These are phyloP conservation scores for Mallotus japonicus DNA, from an alignment of 441 rosid genomes.

Conservation along the genomic window DNA sequence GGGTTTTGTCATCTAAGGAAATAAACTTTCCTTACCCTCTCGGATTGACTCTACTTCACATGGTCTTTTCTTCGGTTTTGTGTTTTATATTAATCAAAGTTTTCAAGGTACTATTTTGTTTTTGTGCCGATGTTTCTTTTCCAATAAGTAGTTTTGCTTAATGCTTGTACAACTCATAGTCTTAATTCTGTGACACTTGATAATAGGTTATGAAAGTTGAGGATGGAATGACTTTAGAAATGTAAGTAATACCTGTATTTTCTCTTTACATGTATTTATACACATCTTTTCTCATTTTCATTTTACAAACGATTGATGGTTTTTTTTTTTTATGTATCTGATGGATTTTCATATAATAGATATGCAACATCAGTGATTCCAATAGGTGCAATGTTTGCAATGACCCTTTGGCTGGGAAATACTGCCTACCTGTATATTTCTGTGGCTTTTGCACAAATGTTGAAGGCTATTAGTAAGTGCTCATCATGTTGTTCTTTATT, in stretches of 20 bases:
- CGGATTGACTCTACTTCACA: constrained; percentile 92
- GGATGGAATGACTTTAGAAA: constrained; percentile 89
- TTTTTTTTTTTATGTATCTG: constrained; percentile 22
- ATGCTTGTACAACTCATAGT: constrained; percentile 14
- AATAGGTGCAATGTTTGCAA: constrained; percentile 91
- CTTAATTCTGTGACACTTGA: constrained; percentile 13
- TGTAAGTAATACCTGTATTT: constrained; percentile 47
- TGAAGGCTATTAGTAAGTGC: constrained; percentile 88
- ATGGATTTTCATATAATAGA: constrained; percentile 45
- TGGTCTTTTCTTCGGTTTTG: constrained; percentile 86
- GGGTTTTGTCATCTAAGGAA: constrained; percentile 96
- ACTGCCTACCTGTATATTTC: constrained; percentile 95
- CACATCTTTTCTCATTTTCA: background rate
- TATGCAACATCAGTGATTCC: constrained; percentile 83
- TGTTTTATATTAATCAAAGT: constrained; percentile 75
- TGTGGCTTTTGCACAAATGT: constrained; percentile 93
- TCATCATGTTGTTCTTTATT: constrained; percentile 9
- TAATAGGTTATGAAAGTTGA: constrained; percentile 77
- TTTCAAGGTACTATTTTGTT: constrained; percentile 54
- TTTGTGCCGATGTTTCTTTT: constrained; percentile 1
- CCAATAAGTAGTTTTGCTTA: background rate
- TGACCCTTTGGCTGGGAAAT: constrained; percentile 99
- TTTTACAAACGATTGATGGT: background rate
- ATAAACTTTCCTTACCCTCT: constrained; percentile 96
- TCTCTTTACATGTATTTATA: background rate